Evolutionary conservation across 805 yeast species (phyloP).

Genomic region (Metschnikowia similis): DNA sequence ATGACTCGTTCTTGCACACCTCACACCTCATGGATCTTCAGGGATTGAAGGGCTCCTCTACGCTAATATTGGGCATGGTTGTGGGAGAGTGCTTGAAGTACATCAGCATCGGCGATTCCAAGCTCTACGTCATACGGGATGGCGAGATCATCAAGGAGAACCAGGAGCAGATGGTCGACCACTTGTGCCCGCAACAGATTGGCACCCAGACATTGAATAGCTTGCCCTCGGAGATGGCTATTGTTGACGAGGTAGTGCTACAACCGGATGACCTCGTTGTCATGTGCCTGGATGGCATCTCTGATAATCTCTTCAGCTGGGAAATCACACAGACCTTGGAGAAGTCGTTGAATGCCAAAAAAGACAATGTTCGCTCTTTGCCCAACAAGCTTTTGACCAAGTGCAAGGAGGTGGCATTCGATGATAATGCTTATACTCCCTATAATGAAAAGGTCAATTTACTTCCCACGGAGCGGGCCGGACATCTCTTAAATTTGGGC

Average conservation of each 20-base stretch:
- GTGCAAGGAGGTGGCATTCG: conserved; percentile 49
- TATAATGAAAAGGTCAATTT: conserved; percentile 49
- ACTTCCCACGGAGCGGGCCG: conserved; percentile 29
- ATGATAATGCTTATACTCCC: conserved; percentile 50
- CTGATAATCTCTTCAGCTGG: conserved; percentile 48
- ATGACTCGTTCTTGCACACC: conserved; percentile 45
- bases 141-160: conserved; percentile 41
- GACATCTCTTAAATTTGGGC: conserved; percentile 37
- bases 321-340: conserved; percentile 41
- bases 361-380: conserved; percentile 33
- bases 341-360: conserved; percentile 24
- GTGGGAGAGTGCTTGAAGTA: conserved; percentile 44
- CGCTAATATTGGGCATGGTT: conserved; percentile 45
- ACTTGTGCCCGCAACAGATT: conserved; percentile 50
- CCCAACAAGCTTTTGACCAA: conserved; percentile 38
- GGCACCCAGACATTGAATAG: conserved; percentile 45
- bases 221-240: conserved; percentile 46
- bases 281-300: conserved; percentile 51
- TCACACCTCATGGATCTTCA: conserved; percentile 49
- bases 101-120: conserved; percentile 52
- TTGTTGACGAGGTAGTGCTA: conserved; percentile 40
- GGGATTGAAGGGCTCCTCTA: conserved; percentile 45
- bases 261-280: conserved; percentile 41
- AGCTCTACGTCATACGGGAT: conserved; percentile 44
- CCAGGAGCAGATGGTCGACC: conserved; percentile 43